Conservation (phyloP, 805 yeast species). For the Sungouiozyma ichnusensis region DNA sequence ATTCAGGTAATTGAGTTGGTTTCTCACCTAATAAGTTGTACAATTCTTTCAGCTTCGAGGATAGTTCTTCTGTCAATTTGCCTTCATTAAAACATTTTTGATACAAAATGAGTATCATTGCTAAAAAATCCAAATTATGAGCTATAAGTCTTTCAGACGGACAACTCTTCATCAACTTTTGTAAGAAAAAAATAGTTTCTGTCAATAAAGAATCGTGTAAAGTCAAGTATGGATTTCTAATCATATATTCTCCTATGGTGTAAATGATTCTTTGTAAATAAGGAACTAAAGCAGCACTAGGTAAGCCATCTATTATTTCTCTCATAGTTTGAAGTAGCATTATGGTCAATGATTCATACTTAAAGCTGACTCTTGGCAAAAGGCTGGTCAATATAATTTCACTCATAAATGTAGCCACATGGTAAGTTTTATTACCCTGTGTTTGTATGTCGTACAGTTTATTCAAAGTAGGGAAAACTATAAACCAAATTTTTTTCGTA, state of each 20-base stretch:
- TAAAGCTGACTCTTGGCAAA: constrained; percentile 18
- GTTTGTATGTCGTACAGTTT: constrained; percentile 13
- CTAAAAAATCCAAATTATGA: constrained; percentile 20
- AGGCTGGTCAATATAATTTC: constrained; percentile 19
- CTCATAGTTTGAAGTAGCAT: constrained; percentile 6
- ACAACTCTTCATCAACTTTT: constrained; percentile 5
- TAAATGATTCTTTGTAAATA: constrained; percentile 20
- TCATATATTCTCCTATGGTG: constrained; percentile 20
- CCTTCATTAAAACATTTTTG: constrained; percentile 23
- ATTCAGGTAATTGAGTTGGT: neutral
- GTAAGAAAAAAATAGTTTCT: constrained; percentile 9
- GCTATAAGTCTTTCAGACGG: constrained; percentile 15
- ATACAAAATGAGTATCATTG: constrained; percentile 11
- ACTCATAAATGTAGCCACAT: constrained; percentile 11
- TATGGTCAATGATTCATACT: constrained; percentile 13
- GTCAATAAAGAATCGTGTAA: constrained; percentile 9
- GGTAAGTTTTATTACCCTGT: constrained; percentile 5
- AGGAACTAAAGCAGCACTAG: constrained; percentile 4
- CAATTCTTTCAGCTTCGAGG: neutral
- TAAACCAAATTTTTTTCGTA: constrained; percentile 10
- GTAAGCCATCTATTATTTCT: constrained; percentile 2
- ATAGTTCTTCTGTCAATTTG: constrained; percentile 4
- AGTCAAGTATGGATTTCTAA: constrained; percentile 23
- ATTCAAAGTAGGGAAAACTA: constrained; percentile 16
- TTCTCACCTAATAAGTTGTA: neutral